Base-by-base conservation (phyloP, 495 filamentous ascomycete species). In the Lasiosphaeris hirsuta region DNA sequence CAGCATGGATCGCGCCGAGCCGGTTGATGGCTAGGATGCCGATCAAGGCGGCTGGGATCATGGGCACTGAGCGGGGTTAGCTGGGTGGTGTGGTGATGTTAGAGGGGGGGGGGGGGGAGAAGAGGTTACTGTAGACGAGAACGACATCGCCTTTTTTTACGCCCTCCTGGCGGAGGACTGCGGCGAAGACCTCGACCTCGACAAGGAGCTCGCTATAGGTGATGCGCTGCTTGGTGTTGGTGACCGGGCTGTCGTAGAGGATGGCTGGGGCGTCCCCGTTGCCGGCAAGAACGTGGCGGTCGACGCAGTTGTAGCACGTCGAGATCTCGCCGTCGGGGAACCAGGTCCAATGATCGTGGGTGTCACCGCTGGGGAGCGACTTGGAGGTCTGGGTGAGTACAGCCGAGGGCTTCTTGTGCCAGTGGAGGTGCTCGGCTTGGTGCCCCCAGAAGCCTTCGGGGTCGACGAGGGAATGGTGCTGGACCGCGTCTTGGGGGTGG, bases 241-340 rank as follows among this genome's bases (percentile, higher is more conserved):
- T 89, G 17, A 96, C 91, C 0, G 92, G 90, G 19, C 86, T 90
- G 67, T 97, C 92, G 84, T 89, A 96, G 52, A 90, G 81, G 51
- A 97, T 88, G 10, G 93, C 92, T 0, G 81, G 81, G 37, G 76
- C 72, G 13, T 86, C 82, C 9, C 92, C 93, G 57, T 84, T 75
- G 14, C 91, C 90, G 7, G 79, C 80, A 15, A 84, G 73, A 13
- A 97, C 90, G 71, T 96, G 93, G 15, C 92, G 80, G 68, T 96
- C 92, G 33, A 97, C 74, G 63, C 91, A 94, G 67, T 97, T 97
- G 72, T 88, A 96, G 50, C 85, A 86, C 0, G 92, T 96, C 23
- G 89, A 95, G 64, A 97, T 88, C 73, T 92, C 85, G 45, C 92
- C 92, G 54, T 83, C 89, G 0, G 90, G 84, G 61, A 96, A 97